Base-by-base conservation (phyloP, 2,329 filamentous ascomycete species). In the Cladosporium velox region DNA sequence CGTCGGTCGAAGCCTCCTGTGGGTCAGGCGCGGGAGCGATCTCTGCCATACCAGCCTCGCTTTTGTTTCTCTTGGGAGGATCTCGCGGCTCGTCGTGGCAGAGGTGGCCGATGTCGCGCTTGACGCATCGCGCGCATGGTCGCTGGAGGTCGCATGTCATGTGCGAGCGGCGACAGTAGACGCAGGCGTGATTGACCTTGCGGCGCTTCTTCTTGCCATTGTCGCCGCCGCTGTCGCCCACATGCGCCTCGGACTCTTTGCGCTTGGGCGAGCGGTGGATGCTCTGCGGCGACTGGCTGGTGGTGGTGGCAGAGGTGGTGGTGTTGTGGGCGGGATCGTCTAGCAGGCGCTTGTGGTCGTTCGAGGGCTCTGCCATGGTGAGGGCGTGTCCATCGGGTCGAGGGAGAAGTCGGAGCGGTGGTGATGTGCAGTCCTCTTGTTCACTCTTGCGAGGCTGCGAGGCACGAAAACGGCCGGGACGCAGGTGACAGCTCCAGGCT, bases 11-110 rank as follows among this genome's bases (percentile, higher is more conserved):
- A 30, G 60, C 32, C n/a, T 64, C 61, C 5, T 47, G 44, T 7
- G 59, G 65, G 12, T 66, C 66, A 49, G 71, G 71, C 28, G 72
- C 74, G 61, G 74, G 71, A 61, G 72, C 74, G 60, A 74, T 77
- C 51, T 81, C 80, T 38, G 77, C 72, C 11, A 72, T 70, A 14
- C 70, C 69, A 1, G 70, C 64, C 26, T 83, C 81, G 47, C 79
- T 79, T 81, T 94, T 97, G 73, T 86, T 81, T 80, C 93, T 94
- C 81, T 95, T 96, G 67, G 90, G 87, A 72, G 88, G 84, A 76
- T 99, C 94, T 79, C 94, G 90, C 72, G 93, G 94, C 81, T 98
- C 95, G 80, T 99, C 95, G 82, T 97, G 95, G 80, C 95, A 99
- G 71, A 99, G 86, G 80, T 99, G 95, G 74, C 94, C 95, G 79